Conservation (phyloP, 2,329 filamentous ascomycete genomes). For the Colletotrichum neosansevieriae region DNA sequence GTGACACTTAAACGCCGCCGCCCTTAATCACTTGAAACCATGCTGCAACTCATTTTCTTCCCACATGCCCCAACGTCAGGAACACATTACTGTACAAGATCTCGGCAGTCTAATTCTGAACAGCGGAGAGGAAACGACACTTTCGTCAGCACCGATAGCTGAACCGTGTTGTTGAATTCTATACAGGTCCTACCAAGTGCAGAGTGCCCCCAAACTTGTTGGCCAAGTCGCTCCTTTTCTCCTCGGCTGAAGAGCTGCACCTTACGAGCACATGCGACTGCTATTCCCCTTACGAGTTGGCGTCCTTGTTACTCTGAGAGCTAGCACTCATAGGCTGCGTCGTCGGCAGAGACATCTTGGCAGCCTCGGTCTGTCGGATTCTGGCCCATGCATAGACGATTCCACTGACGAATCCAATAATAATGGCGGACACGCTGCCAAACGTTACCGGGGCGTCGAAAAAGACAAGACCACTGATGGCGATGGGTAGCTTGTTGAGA, state of each 20-base stretch:
- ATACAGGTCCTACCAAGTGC: too few relatives aligned
- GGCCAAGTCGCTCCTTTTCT: too few relatives aligned
- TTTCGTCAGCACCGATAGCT: not conserved
- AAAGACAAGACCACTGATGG: conserved; percentile 91
- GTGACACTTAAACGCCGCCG: conserved; percentile 8
- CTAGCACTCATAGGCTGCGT: conserved; percentile 86
- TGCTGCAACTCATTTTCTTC: not conserved
- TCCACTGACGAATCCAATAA: conserved; percentile 90
- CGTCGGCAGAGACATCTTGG: conserved; percentile 76
- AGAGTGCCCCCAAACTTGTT: too few relatives aligned
- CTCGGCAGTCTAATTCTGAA: not conserved
- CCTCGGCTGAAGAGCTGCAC: too few relatives aligned
- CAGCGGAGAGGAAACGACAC: not conserved
- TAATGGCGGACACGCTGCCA: conserved; percentile 90
- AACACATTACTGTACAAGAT: conserved; percentile 14
- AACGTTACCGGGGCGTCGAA: conserved; percentile 95
- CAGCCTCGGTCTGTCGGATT: conserved; percentile 79
- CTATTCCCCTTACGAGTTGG: conserved; percentile 64
- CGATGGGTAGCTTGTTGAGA: conserved; percentile 97
- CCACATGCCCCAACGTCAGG: not conserved
- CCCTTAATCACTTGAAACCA: not conserved
- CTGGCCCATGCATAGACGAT: conserved; percentile 91
- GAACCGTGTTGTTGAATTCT: too few relatives aligned
- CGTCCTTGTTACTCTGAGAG: conserved; percentile 88
- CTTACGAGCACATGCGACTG: too few relatives aligned